phyloP scores from a whole-genome alignment of 108 stramenopile genomes.

The Aurantiochytrium sp. region DNA sequence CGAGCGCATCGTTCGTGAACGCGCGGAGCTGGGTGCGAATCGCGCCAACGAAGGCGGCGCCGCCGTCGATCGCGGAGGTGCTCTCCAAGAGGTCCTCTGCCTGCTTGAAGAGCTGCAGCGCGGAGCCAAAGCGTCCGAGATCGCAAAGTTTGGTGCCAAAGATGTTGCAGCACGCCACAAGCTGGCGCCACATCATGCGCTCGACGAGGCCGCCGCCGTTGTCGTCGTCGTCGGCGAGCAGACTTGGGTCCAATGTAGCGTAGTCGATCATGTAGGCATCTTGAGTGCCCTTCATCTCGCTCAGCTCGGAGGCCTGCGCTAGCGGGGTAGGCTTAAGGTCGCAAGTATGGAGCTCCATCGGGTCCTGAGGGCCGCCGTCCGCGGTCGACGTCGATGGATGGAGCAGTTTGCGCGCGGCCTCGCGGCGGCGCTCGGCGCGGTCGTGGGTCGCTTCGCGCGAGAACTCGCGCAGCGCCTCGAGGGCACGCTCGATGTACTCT shows the following conservation, averaged over 20 bases:
- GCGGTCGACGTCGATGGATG: background rate
- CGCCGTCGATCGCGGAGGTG: background rate
- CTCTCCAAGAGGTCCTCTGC: constrained; percentile 15
- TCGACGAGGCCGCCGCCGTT: background rate
- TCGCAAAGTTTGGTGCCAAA: constrained; percentile 40
- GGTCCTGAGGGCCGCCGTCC: background rate
- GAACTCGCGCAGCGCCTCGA: constrained; percentile 32
- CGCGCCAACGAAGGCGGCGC: background rate
- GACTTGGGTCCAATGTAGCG: background rate
- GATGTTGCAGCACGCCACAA: constrained; percentile 33
- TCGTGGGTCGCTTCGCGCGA: background rate
- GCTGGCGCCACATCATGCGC: constrained; percentile 47
- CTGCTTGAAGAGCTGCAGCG: constrained; percentile 32
- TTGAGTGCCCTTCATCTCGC: background rate
- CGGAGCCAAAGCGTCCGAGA: constrained; percentile 10
- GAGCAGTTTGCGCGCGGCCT: background rate
- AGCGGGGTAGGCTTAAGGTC: background rate
- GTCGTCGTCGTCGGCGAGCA: background rate
- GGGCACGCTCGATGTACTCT: constrained; percentile 40
- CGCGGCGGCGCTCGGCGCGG: background rate
- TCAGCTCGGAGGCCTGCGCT: background rate
- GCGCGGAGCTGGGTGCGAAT: constrained; percentile 41
- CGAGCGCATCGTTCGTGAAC: constrained; percentile 49
- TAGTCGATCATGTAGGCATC: constrained; percentile 14
- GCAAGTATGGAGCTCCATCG: background rate